Base-by-base conservation (phyloP, 441 rosid genomes). In the Cnidoscolus chayamansa region DNA sequence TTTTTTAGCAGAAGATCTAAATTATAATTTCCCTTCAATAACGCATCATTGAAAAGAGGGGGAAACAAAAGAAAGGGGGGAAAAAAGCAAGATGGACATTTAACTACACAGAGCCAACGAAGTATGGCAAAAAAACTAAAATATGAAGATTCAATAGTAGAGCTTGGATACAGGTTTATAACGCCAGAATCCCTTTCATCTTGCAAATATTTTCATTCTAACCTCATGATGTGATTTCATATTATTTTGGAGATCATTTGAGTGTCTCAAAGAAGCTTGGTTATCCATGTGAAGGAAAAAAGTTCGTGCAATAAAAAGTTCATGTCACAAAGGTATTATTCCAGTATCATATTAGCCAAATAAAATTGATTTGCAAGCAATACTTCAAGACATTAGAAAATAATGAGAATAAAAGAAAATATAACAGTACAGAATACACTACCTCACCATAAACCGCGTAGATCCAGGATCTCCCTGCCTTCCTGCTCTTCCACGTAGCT, bases 401-500 rank as follows among this genome's bases (percentile, higher is more conserved):
- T 11, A 56, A 6, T 31, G 65, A n/a, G 47, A 30, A 16, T 4
- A n/a, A 63, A n/a, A 65, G 20, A 19, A 9, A 48, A 74, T 70
- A 77, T 54, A 78, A 20, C n/a, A 60, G 61, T 65, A 66, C 15
- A 65, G 58, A 63, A 68, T 57, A 53, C 53, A 75, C 71, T 90
- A 94, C 98, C 98, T 92, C 77, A 92, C 94, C 97, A 94, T 92
- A 86, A 94, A 94, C 72, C 96, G 87, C 12, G 98, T 92, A 63
- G 98, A 94, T 79, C 97, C 97, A 77, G 91, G 98, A 87, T 94
- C 98, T 50, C 98, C 98, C 81, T 94, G 97, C 84, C 98, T 88
- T 83, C 97, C 98, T 73, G 98, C 97, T 88, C 98, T 83, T 63
- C 98, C 98, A 68, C 98, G 97, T 79, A 94, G 98, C 98, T 94